These are phyloP conservation scores for Kwoniella mangroviensis DNA, from an alignment of 768 basidiomycete genomes.

Conservation along the genomic window DNA sequence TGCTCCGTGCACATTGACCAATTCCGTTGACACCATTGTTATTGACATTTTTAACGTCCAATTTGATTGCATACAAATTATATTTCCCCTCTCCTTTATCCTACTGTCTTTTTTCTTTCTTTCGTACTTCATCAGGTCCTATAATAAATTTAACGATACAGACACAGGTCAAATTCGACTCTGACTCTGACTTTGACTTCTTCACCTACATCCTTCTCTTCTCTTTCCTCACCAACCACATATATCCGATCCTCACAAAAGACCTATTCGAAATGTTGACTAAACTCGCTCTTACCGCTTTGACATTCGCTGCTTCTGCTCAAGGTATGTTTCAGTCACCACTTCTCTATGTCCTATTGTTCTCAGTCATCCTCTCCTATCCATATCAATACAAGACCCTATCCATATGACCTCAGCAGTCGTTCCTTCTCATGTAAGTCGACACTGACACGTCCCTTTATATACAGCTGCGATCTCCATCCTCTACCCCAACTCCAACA, in stretches of 20 bases:
- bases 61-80: too few species aligned
- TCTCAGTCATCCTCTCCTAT: too few species aligned
- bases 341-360: too few species aligned
- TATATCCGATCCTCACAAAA: not conserved
- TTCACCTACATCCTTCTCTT: not conserved
- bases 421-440: too few species aligned
- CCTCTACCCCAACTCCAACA: conserved; percentile 29
- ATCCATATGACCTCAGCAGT: too few species aligned
- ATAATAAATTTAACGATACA: not conserved
- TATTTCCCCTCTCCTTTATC: not conserved
- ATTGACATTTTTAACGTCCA: too few species aligned
- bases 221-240: not conserved
- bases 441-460: not conserved
- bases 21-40: not conserved
- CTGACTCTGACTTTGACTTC: not conserved
- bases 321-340: conserved; percentile 4
- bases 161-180: too few species aligned
- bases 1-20: conserved; percentile 1
- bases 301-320: conserved; percentile 13
- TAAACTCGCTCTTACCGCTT: conserved; percentile 9
- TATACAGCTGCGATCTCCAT: conserved; percentile 29
- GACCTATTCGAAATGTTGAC: conserved; percentile 9
- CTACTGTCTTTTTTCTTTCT: not conserved
- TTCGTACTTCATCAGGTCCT: not conserved
- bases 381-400: too few species aligned